Evolutionary conservation across 2,329 filamentous ascomycete genomes (phyloP).

Genomic region (Xylariaceae sp.): DNA sequence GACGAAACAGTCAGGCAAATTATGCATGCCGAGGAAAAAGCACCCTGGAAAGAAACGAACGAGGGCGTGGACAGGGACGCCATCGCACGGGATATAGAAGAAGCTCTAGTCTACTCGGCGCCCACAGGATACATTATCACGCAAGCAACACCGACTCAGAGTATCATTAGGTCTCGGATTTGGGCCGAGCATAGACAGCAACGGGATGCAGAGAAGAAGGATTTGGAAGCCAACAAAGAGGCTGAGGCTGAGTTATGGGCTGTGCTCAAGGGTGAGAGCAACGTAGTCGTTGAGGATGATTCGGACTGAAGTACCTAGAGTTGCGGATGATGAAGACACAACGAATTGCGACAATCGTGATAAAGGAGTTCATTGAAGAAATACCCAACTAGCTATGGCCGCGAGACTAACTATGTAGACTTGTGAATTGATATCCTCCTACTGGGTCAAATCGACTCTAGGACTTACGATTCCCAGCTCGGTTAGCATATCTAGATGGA

Average conservation of each 20-base stretch:
- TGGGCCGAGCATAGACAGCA: constrained; percentile 26
- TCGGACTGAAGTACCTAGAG: background rate
- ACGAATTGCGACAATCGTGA: background rate
- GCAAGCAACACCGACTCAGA: constrained; percentile 12
- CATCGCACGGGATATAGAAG: constrained; percentile 24
- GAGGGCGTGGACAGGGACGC: constrained; percentile 8
- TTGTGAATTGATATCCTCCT: background rate
- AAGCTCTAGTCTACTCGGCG: constrained; percentile 25
- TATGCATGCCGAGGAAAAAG: background rate
- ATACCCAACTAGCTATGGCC: background rate
- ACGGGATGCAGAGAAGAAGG: constrained; percentile 23
- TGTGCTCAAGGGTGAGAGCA: constrained; percentile 17
- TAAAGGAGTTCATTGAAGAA: too few relatives aligned
- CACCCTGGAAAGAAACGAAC: constrained; percentile 26
- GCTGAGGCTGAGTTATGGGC: constrained; percentile 28
- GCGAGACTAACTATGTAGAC: background rate
- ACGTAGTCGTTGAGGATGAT: background rate
- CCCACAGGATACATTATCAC: constrained; percentile 10
- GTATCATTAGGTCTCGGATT: constrained; percentile 21
- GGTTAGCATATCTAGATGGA: background rate
- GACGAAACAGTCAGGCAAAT: constrained; percentile 12
- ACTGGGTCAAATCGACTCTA: background rate
- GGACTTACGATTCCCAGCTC: background rate
- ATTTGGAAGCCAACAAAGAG: constrained; percentile 16
- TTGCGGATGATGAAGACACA: background rate